These are phyloP conservation scores for Yarrowia yakushimensis DNA, from an alignment of 805 yeast genomes.

Conservation along the genomic window DNA sequence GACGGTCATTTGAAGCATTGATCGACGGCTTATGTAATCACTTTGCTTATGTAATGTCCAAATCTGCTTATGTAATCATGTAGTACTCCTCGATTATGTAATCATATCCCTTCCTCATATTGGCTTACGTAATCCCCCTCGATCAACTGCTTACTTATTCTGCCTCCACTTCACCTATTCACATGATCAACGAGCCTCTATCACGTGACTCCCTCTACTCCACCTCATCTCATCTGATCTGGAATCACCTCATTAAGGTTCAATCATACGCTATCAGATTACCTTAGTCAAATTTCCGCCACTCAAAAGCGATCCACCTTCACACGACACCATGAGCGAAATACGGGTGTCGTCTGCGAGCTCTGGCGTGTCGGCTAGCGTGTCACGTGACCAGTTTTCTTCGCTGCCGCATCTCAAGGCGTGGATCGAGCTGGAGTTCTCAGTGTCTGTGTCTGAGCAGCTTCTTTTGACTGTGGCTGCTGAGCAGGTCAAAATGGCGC, in stretches of 20 bases:
- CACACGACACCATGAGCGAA: neutral
- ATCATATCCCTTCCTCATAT: too few species aligned
- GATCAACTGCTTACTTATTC: too few species aligned
- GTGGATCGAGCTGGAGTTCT: constrained; percentile 14
- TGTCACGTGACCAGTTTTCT: neutral
- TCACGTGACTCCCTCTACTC: neutral
- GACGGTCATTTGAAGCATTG: too few species aligned
- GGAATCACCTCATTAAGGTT: neutral
- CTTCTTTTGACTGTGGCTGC: neutral
- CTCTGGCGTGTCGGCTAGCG: neutral
- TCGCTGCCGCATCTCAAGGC: constrained; percentile 15
- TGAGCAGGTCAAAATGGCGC: constrained; percentile 7
- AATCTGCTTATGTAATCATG: too few species aligned
- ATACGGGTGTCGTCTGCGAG: neutral
- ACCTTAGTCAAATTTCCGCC: neutral
- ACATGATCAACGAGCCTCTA: too few species aligned
- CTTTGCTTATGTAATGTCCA: too few species aligned
- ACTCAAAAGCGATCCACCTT: neutral
- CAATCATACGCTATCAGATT: neutral
- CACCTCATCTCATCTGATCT: neutral
- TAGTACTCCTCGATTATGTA: too few species aligned
- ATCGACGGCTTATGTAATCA: too few species aligned
- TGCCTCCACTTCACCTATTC: too few species aligned
- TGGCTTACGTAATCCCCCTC: too few species aligned
- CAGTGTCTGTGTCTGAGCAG: neutral